Conservation (phyloP, 305 asterid species). For the Galium porrigens region DNA sequence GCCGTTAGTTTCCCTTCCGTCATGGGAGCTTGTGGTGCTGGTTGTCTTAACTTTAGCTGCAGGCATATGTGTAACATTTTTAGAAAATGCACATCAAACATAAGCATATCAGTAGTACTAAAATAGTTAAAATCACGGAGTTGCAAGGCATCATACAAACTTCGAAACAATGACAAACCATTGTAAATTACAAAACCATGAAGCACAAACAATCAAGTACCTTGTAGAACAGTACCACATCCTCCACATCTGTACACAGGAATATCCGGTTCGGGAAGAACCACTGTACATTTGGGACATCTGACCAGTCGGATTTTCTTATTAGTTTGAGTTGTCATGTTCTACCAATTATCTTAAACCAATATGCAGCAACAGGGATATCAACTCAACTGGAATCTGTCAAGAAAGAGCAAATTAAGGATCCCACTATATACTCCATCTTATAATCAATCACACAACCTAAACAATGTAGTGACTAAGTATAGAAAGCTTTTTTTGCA, state of each 20-base stretch:
- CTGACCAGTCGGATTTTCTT: conserved; percentile 47
- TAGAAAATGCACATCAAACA: conserved; percentile 3
- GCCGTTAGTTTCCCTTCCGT: conserved; percentile 21
- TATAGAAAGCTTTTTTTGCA: not conserved
- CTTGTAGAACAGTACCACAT: conserved; percentile 60
- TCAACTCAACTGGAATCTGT: conserved; percentile 21
- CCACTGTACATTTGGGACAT: conserved; percentile 53
- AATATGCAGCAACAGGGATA: conserved; percentile 8
- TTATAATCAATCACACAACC: conserved; percentile 1
- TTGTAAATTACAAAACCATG: not conserved
- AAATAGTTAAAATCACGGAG: not conserved
- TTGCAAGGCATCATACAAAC: not conserved
- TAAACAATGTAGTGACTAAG: not conserved
- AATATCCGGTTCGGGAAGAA: conserved; percentile 54
- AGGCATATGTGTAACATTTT: conserved; percentile 13
- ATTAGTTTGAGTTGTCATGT: conserved; percentile 37
- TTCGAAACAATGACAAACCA: not conserved
- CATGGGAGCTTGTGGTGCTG: conserved; percentile 17
- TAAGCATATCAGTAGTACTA: not conserved
- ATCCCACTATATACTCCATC: not conserved
- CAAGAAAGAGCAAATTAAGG: conserved; percentile 17
- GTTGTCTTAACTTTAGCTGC: conserved; percentile 45
- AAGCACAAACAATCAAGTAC: conserved; percentile 19
- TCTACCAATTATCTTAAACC: conserved; percentile 15
- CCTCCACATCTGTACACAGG: conserved; percentile 70